phyloP scores from a whole-genome alignment of 495 filamentous ascomycete genomes.

The Talaromyces adpressus region DNA sequence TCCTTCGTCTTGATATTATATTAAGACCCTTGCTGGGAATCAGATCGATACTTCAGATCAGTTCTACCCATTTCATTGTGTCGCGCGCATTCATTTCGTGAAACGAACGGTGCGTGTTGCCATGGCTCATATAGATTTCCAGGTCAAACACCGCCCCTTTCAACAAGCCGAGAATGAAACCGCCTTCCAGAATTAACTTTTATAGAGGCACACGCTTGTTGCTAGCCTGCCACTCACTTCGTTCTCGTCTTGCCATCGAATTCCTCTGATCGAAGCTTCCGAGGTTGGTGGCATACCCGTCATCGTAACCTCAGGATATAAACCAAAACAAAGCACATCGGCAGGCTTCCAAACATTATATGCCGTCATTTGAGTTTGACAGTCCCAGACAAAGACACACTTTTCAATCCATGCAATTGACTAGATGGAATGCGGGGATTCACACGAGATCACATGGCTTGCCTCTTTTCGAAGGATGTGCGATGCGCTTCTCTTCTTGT shows the following conservation, averaged over 20 bases:
- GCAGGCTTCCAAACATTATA: neutral
- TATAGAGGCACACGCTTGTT: neutral
- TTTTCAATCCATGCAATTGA: neutral
- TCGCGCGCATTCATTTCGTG: neutral
- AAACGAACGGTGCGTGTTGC: neutral
- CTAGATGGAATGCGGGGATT: conserved; percentile 3
- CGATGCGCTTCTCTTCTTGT: neutral
- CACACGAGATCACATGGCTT: neutral
- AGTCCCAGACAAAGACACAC: neutral
- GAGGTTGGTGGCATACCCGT: neutral
- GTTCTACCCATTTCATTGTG: too few relatives aligned
- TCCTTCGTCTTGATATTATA: neutral
- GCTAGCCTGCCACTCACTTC: neutral
- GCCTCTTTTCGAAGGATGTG: neutral
- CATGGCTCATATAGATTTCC: neutral
- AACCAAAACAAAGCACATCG: neutral
- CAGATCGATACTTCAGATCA: neutral
- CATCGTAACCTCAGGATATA: neutral
- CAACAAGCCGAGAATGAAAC: neutral
- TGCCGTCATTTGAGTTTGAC: neutral
- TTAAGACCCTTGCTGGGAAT: neutral
- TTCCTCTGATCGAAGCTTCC: neutral
- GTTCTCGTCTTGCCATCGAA: neutral
- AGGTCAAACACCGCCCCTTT: neutral
- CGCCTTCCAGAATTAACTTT: neutral